Percentiles rank a stretch among this genome's conserved stretches.
phyloP scores from a whole-genome alignment of 352 stramenopile genomes.

The Thraustotheca clavata region DNA sequence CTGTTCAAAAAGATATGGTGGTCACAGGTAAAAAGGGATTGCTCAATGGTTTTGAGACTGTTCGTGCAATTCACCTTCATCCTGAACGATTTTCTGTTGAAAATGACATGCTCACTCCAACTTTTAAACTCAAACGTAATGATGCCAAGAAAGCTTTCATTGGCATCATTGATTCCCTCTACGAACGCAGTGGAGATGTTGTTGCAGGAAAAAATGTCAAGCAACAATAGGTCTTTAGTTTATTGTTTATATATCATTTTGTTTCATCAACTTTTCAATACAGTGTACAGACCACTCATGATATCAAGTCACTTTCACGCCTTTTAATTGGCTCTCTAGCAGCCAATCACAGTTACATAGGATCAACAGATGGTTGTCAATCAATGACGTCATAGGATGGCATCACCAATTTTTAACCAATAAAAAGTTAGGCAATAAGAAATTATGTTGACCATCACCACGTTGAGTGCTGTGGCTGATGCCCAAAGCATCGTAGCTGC shows the following conservation, averaged over 20 bases:
- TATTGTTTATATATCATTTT: background rate
- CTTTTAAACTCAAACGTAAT: constrained; percentile 94
- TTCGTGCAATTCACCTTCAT: constrained; percentile 86
- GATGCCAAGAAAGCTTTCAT: constrained; percentile 82
- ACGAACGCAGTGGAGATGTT: constrained; percentile 29
- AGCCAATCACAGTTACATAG: no score
- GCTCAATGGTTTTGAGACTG: constrained; percentile 89
- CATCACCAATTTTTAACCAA: background rate
- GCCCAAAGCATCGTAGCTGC: background rate
- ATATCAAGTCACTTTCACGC: no score
- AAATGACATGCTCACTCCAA: constrained; percentile 92
- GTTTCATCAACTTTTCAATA: no score
- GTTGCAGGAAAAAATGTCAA: constrained; percentile 18
- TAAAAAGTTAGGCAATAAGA: background rate
- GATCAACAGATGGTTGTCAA: no score
- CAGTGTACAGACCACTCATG: no score
- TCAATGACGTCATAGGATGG: constrained; percentile 4
- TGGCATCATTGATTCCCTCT: constrained; percentile 73
- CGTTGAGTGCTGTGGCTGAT: background rate
- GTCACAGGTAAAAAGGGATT: constrained; percentile 44
- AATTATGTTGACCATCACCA: background rate
- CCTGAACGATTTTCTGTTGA: constrained; percentile 81
- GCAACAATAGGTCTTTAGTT: background rate
- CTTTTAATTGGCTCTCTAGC: no score
- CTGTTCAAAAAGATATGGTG: constrained; percentile 74